phyloP scores from a whole-genome alignment of 2,329 filamentous ascomycete genomes.

The Aspergillus fumigatus region DNA sequence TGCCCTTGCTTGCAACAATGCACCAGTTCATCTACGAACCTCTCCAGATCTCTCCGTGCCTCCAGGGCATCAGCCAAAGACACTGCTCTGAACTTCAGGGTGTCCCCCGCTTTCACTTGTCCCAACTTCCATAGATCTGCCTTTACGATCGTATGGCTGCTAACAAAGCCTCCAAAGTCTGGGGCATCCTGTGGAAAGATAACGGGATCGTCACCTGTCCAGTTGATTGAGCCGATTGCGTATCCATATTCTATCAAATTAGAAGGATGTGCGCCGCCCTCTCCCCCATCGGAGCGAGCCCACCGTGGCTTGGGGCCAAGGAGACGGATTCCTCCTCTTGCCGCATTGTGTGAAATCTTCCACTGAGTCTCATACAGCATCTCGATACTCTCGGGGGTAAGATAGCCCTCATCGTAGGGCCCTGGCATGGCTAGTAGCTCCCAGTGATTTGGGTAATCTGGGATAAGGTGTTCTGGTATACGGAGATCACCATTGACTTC shows the following conservation, averaged over 20 bases:
- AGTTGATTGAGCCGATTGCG: slow-evolving; percentile 55
- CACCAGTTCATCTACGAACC: slow-evolving; percentile 43
- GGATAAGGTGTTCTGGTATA: slow-evolving; percentile 45
- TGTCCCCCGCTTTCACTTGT: slow-evolving; percentile 57
- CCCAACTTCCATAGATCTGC: slow-evolving; percentile 60
- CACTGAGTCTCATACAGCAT: slow-evolving; percentile 56
- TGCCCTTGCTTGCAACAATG: slow-evolving; percentile 32
- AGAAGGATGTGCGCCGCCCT: slow-evolving; percentile 59
- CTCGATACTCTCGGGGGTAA: slow-evolving; percentile 49
- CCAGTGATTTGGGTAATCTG: slow-evolving; percentile 49
- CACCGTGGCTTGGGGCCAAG: slow-evolving; percentile 56
- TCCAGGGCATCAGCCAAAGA: slow-evolving; percentile 50
- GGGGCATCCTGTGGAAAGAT: slow-evolving; percentile 58
- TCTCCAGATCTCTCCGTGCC: slow-evolving; percentile 40
- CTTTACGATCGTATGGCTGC: slow-evolving; percentile 51
- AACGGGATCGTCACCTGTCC: slow-evolving; percentile 58
- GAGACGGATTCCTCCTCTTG: slow-evolving; percentile 57
- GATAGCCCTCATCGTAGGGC: slow-evolving; percentile 53
- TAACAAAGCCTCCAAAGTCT: slow-evolving; percentile 58
- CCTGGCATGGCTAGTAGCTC: slow-evolving; percentile 53
- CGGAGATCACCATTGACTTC: slow-evolving; percentile 27
- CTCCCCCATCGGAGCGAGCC: slow-evolving; percentile 57
- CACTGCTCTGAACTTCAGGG: slow-evolving; percentile 47
- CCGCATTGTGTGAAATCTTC: slow-evolving; percentile 59
- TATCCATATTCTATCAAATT: slow-evolving; percentile 60